These are phyloP conservation scores for Kuraishia molischiana DNA, from an alignment of 805 yeast genomes.

Conservation along the genomic window DNA sequence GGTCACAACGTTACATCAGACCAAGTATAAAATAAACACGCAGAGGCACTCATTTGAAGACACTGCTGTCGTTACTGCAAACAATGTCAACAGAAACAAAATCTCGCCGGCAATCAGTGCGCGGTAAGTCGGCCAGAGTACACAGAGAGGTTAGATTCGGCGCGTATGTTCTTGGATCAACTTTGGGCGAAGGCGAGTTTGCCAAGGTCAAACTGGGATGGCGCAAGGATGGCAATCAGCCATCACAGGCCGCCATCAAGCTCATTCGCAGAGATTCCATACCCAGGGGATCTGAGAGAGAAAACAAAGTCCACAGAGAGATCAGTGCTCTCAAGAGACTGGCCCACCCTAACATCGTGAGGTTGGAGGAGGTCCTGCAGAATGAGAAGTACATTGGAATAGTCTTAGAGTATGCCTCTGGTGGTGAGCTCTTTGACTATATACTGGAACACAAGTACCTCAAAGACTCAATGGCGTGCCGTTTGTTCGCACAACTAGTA, in stretches of 20 bases:
- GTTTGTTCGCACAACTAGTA: constrained; percentile 84
- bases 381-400: constrained; percentile 94
- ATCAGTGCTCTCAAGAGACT: constrained; percentile 80
- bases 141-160: constrained; percentile 75
- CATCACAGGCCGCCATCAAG: constrained; percentile 88
- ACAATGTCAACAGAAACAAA: no score
- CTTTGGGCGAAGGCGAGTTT: constrained; percentile 96
- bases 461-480: constrained; percentile 80
- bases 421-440: constrained; percentile 93
- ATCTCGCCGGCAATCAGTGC: no score
- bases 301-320: constrained; percentile 84
- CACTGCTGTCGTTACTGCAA: no score
- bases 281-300: constrained; percentile 79
- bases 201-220: constrained; percentile 97
- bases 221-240: constrained; percentile 74
- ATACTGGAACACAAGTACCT: constrained; percentile 78
- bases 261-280: constrained; percentile 82
- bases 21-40: no score
- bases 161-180: constrained; percentile 80
- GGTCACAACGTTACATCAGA: no score
- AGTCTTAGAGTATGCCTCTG: constrained; percentile 92
- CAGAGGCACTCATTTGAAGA: no score
- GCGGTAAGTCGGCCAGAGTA: not conserved
- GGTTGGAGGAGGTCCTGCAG: constrained; percentile 85
- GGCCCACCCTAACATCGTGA: constrained; percentile 90